Base-by-base conservation (phyloP, 1,284 basidiomycete genomes). In the Microbotryum violaceum region DNA sequence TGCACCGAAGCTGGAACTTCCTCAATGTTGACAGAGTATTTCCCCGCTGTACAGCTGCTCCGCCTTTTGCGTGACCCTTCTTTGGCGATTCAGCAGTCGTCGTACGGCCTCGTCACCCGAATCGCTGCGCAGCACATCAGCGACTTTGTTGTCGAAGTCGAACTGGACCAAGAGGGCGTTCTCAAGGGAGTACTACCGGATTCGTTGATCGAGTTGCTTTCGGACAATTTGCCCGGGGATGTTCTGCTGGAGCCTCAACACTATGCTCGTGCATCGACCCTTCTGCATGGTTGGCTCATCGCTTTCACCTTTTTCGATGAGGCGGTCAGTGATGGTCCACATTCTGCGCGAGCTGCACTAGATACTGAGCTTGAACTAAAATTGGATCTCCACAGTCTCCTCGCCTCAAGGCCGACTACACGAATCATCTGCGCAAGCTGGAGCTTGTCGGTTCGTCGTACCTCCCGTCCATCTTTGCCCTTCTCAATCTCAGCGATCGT, bases 281-380 rank as follows among this genome's bases (percentile, higher is more conserved):
- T 85, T 70, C 77, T 97, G n/a, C 79, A 97, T 5, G 82, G 82
- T 9, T 98, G 94, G 94, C 88, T 97, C 83, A 78, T 91, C 6
- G 73, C 87, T 0, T 87, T 97, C 67, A 89, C 94, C 71, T 81
- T 90, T 62, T 97, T 98, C 75, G 79, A 81, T 42, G 83, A 89
- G 73, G 87, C 91, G 10, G 91, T 93, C 72, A 69, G 87, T 71
- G 1, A 79, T 33, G 9, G 42, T 49, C 27, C 51, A 14, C 20
- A 33, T 51, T 25, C 31, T 31, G 16, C 46, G 21, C 25, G 18
- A 14, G 27, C 46, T 21, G 14, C 27, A n/a, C 53, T 51, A 18
- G n/a, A 23, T 6, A 14, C 47, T 64, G 25, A 60, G 20, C 57
- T 62, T 21, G 54, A 18, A 18, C 54, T 44, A 23, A 52, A 12